Evolutionary conservation across 2,329 filamentous ascomycete species (phyloP), one percentile per base, ranked within the genome.

Genomic region (Fonsecaea monophora): DNA sequence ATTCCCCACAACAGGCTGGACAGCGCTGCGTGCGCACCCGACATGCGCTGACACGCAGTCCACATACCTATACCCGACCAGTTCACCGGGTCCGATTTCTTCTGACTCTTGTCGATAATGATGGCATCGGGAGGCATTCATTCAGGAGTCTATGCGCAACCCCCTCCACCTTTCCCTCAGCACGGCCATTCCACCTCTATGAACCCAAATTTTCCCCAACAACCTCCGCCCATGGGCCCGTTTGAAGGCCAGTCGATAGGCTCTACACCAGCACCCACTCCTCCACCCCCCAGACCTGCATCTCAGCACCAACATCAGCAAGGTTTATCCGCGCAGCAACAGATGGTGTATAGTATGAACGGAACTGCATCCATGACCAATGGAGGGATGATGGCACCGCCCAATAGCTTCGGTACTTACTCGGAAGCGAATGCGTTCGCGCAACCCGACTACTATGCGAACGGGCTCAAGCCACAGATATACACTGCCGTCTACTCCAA

Each of bases 401-500:
- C 72, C 37, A 75, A 68, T 40, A 77, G 74, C 34, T 82, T 79
- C 68, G 74, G 75, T 42, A 75, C 75, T 3, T 82, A 80, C 65
- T 76, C 80, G 45, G 79, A 80, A 9, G 70, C 75, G 54, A 80
- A 81, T 73, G 78, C 78, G 21, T 78, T 78, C 70, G 76, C 77
- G 32, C 74, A 75, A 55, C 61, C 68, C 12, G 62, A 65, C 37
- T 70, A 64, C 57, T 70, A 70, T 53, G 18, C 45, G 12, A 71
- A 72, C 55, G 72, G 71, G 15, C 58, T 57, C 10, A 72, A 68
- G 38, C 81, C 81, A 56, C 81, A 82, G 68, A 83, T 84, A 62
- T 84, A 84, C 70, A 81, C 79, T 59, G 94, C 94, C 68, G 91
- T 96, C 48, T 98, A 98, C 78, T 98, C 94, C 7, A 93, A 94